Conservation (phyloP, 495 filamentous ascomycete genomes). For the Bombardia bombarda region DNA sequence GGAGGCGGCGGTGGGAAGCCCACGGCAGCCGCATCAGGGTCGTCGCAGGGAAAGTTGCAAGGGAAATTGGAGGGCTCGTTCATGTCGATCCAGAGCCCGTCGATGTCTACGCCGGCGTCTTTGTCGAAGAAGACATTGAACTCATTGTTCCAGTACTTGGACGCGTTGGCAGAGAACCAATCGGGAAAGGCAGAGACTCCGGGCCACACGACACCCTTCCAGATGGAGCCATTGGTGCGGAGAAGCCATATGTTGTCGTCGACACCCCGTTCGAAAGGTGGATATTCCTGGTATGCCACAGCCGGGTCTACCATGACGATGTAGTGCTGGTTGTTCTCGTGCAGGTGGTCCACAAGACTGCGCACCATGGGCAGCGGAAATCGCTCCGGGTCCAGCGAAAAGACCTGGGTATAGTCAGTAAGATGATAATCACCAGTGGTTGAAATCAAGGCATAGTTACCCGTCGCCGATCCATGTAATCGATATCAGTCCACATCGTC, state of each 20-base stretch:
- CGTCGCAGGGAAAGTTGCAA: slow-evolving; percentile 64
- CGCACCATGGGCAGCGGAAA: slow-evolving; percentile 62
- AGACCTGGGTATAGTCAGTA: too few relatives aligned
- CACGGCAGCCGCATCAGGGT: slow-evolving; percentile 48
- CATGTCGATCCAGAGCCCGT: slow-evolving; percentile 86
- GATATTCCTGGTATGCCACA: slow-evolving; percentile 61
- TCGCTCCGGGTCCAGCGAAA: slow-evolving; percentile 65
- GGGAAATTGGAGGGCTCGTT: slow-evolving; percentile 62
- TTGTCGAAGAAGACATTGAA: slow-evolving; percentile 62
- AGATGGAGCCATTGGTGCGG: slow-evolving; percentile 55
- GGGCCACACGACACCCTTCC: slow-evolving; percentile 79
- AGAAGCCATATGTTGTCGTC: slow-evolving; percentile 58
- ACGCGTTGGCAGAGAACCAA: slow-evolving; percentile 66
- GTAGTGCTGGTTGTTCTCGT: slow-evolving; percentile 68
- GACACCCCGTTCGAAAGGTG: slow-evolving; percentile 54
- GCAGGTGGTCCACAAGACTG: slow-evolving; percentile 63
- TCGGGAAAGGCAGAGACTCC: slow-evolving; percentile 75
- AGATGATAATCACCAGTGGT: not conserved
- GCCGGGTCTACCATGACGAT: slow-evolving; percentile 87
- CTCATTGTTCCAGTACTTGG: slow-evolving; percentile 67
- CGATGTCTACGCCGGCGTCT: slow-evolving; percentile 65
- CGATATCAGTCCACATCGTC: slow-evolving; percentile 86
- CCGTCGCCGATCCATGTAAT: slow-evolving; percentile 62
- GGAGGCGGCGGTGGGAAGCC: slow-evolving; percentile 60
- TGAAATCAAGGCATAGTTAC: slow-evolving; percentile 7